Conservation (phyloP, 2,329 filamentous ascomycete genomes). For the Aspergillus ruber region DNA sequence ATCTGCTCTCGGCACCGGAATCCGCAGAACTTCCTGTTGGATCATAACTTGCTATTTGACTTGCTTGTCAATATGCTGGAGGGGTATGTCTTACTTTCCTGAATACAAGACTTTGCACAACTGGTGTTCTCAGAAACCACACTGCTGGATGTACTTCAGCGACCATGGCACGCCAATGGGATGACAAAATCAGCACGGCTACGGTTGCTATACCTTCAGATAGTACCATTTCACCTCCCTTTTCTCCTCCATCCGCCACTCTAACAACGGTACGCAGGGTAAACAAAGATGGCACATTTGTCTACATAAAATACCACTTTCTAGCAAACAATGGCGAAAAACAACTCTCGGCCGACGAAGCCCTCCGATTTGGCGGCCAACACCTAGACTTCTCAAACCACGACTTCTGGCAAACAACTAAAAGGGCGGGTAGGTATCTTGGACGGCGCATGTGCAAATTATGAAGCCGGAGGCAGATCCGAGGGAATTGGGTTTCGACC, state of each 20-base stretch:
- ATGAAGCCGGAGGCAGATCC: conserved; percentile 44
- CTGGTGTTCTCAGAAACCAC: no score
- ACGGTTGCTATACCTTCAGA: conserved; percentile 45
- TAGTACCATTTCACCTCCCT: conserved; percentile 18
- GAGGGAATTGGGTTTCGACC: conserved; percentile 46
- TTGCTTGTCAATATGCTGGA: conserved; percentile 46
- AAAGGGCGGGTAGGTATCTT: conserved; percentile 35
- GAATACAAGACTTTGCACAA: no score
- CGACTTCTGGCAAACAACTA: conserved; percentile 42
- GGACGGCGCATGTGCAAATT: conserved; percentile 42
- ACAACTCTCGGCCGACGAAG: conserved; percentile 42
- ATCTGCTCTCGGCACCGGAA: conserved; percentile 44
- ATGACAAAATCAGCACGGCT: conserved; percentile 39
- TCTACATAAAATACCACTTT: conserved; percentile 49
- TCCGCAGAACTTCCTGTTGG: conserved; percentile 44
- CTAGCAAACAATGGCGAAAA: conserved; percentile 44
- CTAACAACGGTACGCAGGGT: conserved; percentile 20
- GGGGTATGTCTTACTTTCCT: no score
- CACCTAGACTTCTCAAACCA: conserved; percentile 48
- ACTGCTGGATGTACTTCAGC: conserved; percentile 47
- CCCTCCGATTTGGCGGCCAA: conserved; percentile 41
- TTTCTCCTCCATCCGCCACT: no score
- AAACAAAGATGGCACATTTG: conserved; percentile 43
- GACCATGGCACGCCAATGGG: conserved; percentile 46
- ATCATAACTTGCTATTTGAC: conserved; percentile 46